Percentiles rank a stretch among this genome's conserved stretches.
Evolutionary conservation across 768 basidiomycete species (phyloP).

Genomic region (Pleurotus tuoliensis): DNA sequence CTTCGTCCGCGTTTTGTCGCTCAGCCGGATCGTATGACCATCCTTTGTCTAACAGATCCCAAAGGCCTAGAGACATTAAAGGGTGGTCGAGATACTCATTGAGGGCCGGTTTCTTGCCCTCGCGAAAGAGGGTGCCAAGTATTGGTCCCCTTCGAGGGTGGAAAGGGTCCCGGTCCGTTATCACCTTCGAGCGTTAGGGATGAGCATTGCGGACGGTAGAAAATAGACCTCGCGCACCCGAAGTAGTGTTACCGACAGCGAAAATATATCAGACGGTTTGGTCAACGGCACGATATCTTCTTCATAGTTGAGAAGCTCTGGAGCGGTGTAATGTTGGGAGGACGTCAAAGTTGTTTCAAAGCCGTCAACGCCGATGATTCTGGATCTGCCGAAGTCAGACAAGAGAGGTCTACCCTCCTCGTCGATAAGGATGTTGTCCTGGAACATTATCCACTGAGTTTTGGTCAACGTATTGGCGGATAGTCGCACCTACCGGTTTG

Average conservation of each 20-base stretch:
- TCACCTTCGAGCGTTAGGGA: neutral
- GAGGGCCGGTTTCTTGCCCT: neutral
- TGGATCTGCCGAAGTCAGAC: conserved; percentile 19
- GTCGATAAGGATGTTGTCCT: conserved; percentile 16
- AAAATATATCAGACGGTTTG: neutral
- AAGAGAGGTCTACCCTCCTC: conserved; percentile 11
- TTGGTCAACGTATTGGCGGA: neutral
- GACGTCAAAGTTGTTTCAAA: conserved; percentile 13
- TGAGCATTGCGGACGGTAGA: neutral
- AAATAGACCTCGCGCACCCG: neutral
- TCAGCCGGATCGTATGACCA: neutral
- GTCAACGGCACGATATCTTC: neutral
- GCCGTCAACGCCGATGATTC: conserved; percentile 10
- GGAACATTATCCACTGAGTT: neutral
- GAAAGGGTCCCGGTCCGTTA: neutral
- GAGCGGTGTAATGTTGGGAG: conserved; percentile 13
- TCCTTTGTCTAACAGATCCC: neutral
- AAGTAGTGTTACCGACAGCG: neutral
- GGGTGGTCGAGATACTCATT: neutral
- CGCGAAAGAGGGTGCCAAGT: neutral
- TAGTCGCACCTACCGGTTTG: conserved; percentile 13
- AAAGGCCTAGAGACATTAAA: neutral
- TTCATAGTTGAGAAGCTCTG: conserved; percentile 10
- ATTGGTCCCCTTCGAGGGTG: neutral
- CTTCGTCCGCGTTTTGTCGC: neutral